phyloP scores from a whole-genome alignment of 1,284 basidiomycete genomes.

The Cryptococcus hybrid region DNA sequence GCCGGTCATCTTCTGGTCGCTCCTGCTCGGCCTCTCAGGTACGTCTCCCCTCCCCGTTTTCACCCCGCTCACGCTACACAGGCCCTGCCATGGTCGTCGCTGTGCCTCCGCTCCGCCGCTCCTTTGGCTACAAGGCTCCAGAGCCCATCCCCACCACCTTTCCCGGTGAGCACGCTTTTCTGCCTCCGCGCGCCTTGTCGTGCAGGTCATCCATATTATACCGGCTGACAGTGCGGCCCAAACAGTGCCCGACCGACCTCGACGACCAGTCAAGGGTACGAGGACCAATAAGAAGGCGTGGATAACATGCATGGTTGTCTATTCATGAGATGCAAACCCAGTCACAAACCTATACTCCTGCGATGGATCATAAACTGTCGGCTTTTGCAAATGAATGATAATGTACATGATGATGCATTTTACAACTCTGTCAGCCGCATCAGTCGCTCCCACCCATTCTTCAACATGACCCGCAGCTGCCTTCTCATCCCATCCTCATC shows the following conservation, averaged over 20 bases:
- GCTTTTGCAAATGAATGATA: no score
- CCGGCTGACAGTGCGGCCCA: background rate
- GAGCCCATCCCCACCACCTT: constrained; percentile 79
- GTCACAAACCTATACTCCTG: no score
- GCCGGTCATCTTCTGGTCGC: constrained; percentile 87
- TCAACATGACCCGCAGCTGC: constrained; percentile 9
- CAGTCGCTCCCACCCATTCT: constrained; percentile 21
- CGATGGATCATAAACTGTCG: no score
- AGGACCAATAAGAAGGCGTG: background rate
- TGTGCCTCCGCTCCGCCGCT: constrained; percentile 75
- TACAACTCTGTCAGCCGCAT: background rate
- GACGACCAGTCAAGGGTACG: background rate
- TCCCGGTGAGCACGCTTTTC: constrained; percentile 64
- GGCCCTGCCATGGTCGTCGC: constrained; percentile 74
- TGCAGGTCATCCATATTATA: background rate
- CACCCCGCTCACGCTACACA: constrained; percentile 21
- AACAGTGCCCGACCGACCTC: background rate
- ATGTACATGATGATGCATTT: background rate
- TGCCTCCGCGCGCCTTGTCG: background rate
- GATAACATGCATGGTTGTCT: no score
- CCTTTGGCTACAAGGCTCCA: constrained; percentile 66
- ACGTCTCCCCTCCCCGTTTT: constrained; percentile 5
- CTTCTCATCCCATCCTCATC: constrained; percentile 9
- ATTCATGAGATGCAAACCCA: no score
- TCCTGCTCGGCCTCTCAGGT: constrained; percentile 49